These are phyloP conservation scores for Serendipita sp. DNA, from an alignment of 768 basidiomycete genomes.

Conservation along the genomic window DNA sequence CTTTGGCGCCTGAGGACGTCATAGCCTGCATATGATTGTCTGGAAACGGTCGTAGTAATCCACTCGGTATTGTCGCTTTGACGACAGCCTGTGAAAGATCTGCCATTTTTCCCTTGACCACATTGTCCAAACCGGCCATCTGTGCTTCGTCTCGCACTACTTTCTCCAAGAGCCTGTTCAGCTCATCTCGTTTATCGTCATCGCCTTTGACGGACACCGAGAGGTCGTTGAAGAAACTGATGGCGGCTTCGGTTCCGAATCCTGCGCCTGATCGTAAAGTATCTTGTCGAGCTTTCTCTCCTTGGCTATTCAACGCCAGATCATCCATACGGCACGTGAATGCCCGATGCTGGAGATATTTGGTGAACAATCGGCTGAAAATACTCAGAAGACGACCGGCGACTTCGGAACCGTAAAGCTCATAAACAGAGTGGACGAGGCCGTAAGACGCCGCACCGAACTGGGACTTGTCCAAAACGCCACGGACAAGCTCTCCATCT, in stretches of 20 bases:
- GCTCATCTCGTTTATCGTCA: slow-evolving; percentile 36
- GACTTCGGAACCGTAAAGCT: slow-evolving; percentile 77
- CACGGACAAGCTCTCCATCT: slow-evolving; percentile 85
- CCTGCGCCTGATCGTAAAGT: slow-evolving; percentile 51
- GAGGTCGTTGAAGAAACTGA: slow-evolving; percentile 79
- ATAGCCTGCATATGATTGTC: slow-evolving; percentile 99
- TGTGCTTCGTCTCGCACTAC: slow-evolving; percentile 90
- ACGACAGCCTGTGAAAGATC: slow-evolving; percentile 84
- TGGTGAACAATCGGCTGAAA: slow-evolving; percentile 87
- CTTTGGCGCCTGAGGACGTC: slow-evolving; percentile 97
- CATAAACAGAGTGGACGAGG: slow-evolving; percentile 92
- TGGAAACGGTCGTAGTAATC: slow-evolving; percentile 85
- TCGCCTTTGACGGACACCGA: slow-evolving; percentile 10
- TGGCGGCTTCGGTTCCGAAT: slow-evolving; percentile 74
- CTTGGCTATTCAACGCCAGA: slow-evolving; percentile 71
- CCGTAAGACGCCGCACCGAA: slow-evolving; percentile 95
- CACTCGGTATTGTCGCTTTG: slow-evolving; percentile 70
- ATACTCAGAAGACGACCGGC: slow-evolving; percentile 88
- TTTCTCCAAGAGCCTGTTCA: slow-evolving; percentile 66
- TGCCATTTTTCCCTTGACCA: slow-evolving; percentile 71
- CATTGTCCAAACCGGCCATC: slow-evolving; percentile 93
- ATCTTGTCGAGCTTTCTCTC: slow-evolving; percentile 51
- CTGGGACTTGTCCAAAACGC: slow-evolving; percentile 92
- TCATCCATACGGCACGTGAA: slow-evolving; percentile 99
- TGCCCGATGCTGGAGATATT: slow-evolving; percentile 89